Conservation (phyloP, 306 rosid species). For the Trifolium subterraneum region DNA sequence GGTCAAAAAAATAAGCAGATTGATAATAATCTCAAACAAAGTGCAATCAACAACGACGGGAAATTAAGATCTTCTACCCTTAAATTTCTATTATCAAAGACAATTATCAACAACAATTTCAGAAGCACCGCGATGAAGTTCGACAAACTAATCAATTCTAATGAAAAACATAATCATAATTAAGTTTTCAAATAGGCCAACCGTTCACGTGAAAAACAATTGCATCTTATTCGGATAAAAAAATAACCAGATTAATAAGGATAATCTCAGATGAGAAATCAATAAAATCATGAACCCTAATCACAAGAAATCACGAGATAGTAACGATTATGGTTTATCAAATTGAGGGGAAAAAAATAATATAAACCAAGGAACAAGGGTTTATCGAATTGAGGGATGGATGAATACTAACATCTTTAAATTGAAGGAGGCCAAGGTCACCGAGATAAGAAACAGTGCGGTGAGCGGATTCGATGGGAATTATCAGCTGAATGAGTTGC, state of each 20-base stretch:
- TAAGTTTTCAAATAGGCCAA: neutral
- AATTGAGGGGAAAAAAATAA: constrained; percentile 2
- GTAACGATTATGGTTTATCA: neutral
- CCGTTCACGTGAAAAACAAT: neutral
- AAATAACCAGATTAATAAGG: neutral
- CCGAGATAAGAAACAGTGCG: constrained; percentile 89
- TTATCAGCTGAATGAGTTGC: constrained; percentile 97
- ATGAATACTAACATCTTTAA: constrained; percentile 70
- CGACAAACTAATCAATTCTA: constrained; percentile 26
- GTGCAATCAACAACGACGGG: neutral
- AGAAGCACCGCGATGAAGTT: constrained; percentile 9
- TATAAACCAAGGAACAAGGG: constrained; percentile 38
- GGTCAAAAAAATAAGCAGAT: constrained; percentile 23
- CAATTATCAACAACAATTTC: neutral
- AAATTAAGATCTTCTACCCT: constrained; percentile 6
- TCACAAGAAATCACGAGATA: neutral
- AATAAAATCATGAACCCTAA: constrained; percentile 28
- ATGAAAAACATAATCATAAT: neutral
- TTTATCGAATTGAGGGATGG: constrained; percentile 17
- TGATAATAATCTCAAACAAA: neutral
- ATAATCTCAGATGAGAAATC: constrained; percentile 9
- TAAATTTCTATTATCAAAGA: constrained; percentile 11
- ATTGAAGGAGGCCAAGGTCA: constrained; percentile 92
- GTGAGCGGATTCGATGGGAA: constrained; percentile 95
- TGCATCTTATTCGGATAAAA: constrained; percentile 34